A percentile compares a stretch with the other conserved stretches of the same genome.
Conservation (phyloP, 2,329 filamentous ascomycete species). For the Tolypocladium guangdongense region DNA sequence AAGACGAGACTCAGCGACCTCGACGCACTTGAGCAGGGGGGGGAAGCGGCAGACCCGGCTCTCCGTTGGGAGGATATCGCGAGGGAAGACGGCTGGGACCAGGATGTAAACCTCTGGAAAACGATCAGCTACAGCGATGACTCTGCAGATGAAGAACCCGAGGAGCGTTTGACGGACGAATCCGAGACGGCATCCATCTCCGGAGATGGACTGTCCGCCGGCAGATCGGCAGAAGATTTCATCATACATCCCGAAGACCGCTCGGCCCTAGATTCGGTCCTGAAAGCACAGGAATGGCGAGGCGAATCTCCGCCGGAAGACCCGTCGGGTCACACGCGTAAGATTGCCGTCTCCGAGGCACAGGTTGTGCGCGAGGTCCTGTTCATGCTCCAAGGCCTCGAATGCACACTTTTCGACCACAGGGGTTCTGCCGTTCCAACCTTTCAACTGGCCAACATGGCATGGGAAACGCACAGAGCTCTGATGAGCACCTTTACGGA, state of each 20-base stretch:
- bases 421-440: constrained; percentile 25
- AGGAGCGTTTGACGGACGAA: constrained; percentile 24
- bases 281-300: constrained; percentile 25
- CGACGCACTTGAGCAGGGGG: constrained; percentile 34
- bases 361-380: constrained; percentile 66
- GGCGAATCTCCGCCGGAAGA: constrained; percentile 22
- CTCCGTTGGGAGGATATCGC: constrained; percentile 75
- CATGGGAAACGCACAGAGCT: constrained; percentile 38
- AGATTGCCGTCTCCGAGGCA: constrained; percentile 52
- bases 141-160: constrained; percentile 40
- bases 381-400: constrained; percentile 74
- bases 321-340: constrained; percentile 20
- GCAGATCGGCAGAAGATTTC: constrained; percentile 18
- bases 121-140: constrained; percentile 57
- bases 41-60: constrained; percentile 30
- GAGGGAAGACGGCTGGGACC: constrained; percentile 61
- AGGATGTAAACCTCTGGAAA: constrained; percentile 58
- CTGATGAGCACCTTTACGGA: constrained; percentile 36
- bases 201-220: constrained; percentile 16
- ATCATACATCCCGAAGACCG: constrained; percentile 23
- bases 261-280: constrained; percentile 18
- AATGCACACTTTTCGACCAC: constrained; percentile 57
- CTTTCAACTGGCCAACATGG: constrained; percentile 37
- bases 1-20: constrained; percentile 57
- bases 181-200: constrained; percentile 22